Evolutionary conservation across 176 grass and related monocot genomes (phyloP).

Genomic region (Triticum turgidum): DNA sequence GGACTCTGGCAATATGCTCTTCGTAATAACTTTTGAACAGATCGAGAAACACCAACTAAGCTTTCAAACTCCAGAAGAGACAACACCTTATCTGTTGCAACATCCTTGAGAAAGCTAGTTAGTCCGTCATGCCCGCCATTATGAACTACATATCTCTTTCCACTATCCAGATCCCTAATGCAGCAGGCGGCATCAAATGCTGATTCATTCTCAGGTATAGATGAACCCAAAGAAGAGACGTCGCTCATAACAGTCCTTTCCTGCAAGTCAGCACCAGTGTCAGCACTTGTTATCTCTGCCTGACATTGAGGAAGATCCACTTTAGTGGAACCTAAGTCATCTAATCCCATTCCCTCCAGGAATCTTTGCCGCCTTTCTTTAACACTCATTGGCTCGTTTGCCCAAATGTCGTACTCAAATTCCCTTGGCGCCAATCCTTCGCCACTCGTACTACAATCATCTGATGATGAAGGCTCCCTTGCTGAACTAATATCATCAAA

Average conservation of each 20-base stretch:
- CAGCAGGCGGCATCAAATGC: slow-evolving; percentile 24
- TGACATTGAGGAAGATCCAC: slow-evolving; percentile 9
- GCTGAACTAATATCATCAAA: slow-evolving; percentile 45
- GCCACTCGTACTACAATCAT: slow-evolving; percentile 43
- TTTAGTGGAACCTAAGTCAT: slow-evolving; percentile 33
- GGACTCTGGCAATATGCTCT: slow-evolving; percentile 19
- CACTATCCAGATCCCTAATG: slow-evolving; percentile 55
- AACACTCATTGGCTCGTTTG: slow-evolving; percentile 57
- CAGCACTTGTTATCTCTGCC: slow-evolving; percentile 26
- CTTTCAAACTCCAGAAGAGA: slow-evolving; percentile 61
- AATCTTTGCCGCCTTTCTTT: slow-evolving; percentile 75
- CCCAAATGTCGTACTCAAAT: slow-evolving; percentile 57
- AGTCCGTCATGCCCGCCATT: slow-evolving; percentile 22
- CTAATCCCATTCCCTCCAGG: slow-evolving; percentile 57
- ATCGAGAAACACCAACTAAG: slow-evolving; percentile 51
- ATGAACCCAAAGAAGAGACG: slow-evolving; percentile 26
- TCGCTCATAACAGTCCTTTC: slow-evolving; percentile 28
- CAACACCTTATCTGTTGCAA: slow-evolving; percentile 60
- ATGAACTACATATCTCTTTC: slow-evolving; percentile 43
- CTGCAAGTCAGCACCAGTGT: slow-evolving; percentile 29
- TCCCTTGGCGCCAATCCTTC: slow-evolving; percentile 15
- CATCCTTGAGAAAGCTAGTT: slow-evolving; percentile 53
- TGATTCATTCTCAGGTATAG: slow-evolving; percentile 22
- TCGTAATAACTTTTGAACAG: slow-evolving; percentile 35
- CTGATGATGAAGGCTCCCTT: slow-evolving; percentile 49